Base-by-base conservation (phyloP, 2,329 filamentous ascomycete genomes). In the Tetracladium maxilliforme region DNA sequence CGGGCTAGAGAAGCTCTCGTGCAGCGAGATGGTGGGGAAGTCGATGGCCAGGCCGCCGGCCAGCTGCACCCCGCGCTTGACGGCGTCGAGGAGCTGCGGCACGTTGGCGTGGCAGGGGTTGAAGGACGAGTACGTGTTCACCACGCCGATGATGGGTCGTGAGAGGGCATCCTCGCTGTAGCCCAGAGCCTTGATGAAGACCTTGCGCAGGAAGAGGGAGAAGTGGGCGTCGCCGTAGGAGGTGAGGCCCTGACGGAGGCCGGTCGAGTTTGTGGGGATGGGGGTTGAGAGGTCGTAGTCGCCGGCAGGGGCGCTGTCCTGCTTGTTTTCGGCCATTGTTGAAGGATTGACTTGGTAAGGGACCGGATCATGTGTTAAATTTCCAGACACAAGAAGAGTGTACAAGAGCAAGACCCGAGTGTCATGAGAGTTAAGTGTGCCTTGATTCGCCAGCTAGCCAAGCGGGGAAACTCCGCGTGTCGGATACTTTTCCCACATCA, bases 201-300 rank as follows among this genome's bases (percentile, higher is more conserved):
- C 75, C 39, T 82, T 82, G 17, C 77, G 64, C 1, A 82, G 58
- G 40, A 82, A 82, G 3, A 82, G 59, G 0, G 72, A 76, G 51
- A 83, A 83, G 47, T 81, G 76, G 6, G 73, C 57, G 36, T 83
- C 77, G 22, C 77, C 77, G 36, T 82, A 82, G 1, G 66, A 69
- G 4, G 74, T 63, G 2, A 81, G 58, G 2, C 69, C 70, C 36
- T 71, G 69, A 6, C 71, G 62, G 16, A 81, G 54, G 6, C 74
- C 74, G 0, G 54, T 45, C 22, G 46, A 34, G 16, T 49, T 46
- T 20, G 57, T 49, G 14, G 48, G 38, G 26, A 77, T 62, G 2
- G 68, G 60, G 2, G 43, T 53, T 11, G 53, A 51, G 10, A 78
- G 60, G 38, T 76, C 55, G 38, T 78, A 79, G 44, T 78, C 58